These are phyloP conservation scores for Arthrobotrys iridis DNA, from an alignment of 2,329 filamentous ascomycete genomes.

Conservation along the genomic window DNA sequence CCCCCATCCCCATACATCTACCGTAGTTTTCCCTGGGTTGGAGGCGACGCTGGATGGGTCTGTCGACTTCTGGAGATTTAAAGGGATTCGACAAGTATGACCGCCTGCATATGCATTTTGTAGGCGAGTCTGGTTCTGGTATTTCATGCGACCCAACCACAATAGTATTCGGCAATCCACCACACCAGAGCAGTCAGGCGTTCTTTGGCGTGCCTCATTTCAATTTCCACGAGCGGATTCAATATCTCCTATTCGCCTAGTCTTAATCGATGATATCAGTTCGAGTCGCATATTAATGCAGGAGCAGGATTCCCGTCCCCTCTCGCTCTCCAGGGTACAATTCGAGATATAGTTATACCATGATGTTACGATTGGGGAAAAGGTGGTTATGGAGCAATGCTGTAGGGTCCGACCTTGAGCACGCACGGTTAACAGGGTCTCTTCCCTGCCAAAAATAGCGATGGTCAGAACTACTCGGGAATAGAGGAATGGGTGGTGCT, in stretches of 20 bases:
- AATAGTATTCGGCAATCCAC: conserved; percentile 22
- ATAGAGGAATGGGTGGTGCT: not conserved
- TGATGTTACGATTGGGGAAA: conserved; percentile 12
- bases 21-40: conserved; percentile 5
- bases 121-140: conserved; percentile 42
- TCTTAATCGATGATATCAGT: conserved; percentile 19
- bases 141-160: conserved; percentile 39
- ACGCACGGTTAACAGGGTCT: conserved; percentile 14
- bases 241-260: conserved; percentile 15
- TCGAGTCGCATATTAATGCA: conserved; percentile 26
- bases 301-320: conserved; percentile 22
- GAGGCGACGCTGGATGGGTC: conserved; percentile 16
- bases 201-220: conserved; percentile 45
- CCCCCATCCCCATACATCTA: conserved; percentile 1
- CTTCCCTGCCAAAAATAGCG: conserved; percentile 53
- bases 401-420: conserved; percentile 33
- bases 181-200: conserved; percentile 20
- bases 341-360: not conserved
- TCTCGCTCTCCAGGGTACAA: not conserved
- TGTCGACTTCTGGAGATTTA: conserved; percentile 48
- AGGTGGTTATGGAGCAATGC: conserved; percentile 16
- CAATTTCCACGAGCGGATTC: conserved; percentile 41
- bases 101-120: conserved; percentile 51
- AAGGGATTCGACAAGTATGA: conserved; percentile 48
- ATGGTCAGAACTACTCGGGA: conserved; percentile 29